Percentiles rank a stretch among this genome's conserved stretches.
Evolutionary conservation across 345 rosid genomes (phyloP).

Genomic region (Camelina hispida): DNA sequence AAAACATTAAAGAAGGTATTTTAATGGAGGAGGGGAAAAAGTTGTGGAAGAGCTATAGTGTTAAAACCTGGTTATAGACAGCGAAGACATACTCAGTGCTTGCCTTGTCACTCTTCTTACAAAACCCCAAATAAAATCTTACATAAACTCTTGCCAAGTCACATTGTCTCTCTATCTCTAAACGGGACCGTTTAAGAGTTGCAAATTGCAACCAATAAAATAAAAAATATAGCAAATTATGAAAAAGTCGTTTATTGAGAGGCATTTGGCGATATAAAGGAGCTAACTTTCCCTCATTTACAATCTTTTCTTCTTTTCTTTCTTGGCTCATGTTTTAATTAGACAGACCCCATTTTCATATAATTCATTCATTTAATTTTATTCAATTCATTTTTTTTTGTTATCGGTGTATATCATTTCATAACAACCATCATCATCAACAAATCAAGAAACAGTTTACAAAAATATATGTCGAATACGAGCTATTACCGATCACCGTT

Average conservation of each 20-base stretch:
- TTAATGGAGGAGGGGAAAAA: conserved; percentile 33
- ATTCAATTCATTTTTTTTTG: background rate
- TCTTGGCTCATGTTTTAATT: conserved; percentile 36
- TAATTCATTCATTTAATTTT: conserved; percentile 32
- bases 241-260: conserved; percentile 36
- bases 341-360: conserved; percentile 38
- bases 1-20: conserved; percentile 12
- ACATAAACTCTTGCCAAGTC: conserved; percentile 26
- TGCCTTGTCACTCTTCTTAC: conserved; percentile 45
- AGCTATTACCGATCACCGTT: conserved; percentile 82
- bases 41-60: conserved; percentile 43
- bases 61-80: conserved; percentile 43
- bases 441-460: conserved; percentile 3
- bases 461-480: conserved; percentile 31
- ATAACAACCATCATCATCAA: conserved; percentile 27
- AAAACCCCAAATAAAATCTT: conserved; percentile 33
- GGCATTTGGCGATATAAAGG: conserved; percentile 42
- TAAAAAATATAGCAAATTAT: background rate
- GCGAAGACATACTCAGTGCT: conserved; percentile 44
- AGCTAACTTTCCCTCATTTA: conserved; percentile 44
- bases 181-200: conserved; percentile 35
- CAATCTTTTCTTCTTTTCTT: conserved; percentile 40
- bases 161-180: background rate
- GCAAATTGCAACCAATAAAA: conserved; percentile 23
- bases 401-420: conserved; percentile 39